phyloP scores from a whole-genome alignment of 148 eudicot species.

The Dysphania ambrosioides region DNA sequence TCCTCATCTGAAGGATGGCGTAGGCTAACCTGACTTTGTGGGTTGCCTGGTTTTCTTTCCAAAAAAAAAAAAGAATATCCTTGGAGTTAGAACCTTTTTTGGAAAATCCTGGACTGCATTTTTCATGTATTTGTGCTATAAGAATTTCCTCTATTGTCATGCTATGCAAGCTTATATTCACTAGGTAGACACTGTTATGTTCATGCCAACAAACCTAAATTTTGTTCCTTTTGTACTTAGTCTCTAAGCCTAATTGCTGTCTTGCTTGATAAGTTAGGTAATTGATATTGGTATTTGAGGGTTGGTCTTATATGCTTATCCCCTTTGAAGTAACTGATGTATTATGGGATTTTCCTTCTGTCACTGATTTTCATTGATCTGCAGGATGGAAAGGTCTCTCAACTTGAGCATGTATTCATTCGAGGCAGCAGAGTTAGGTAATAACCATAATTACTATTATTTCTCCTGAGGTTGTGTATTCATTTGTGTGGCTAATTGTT shows the following conservation, averaged over 20 bases:
- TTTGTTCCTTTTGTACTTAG: background rate
- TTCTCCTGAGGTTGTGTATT: background rate
- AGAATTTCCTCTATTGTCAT: background rate
- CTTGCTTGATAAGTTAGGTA: too few relatives aligned
- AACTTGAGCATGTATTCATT: constrained; percentile 93
- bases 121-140: background rate
- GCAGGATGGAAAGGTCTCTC: constrained; percentile 95
- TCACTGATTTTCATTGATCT: constrained; percentile 20
- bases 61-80: too few relatives aligned
- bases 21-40: too few relatives aligned
- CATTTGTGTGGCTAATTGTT: background rate
- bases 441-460: background rate
- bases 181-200: background rate
- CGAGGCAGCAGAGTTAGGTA: constrained; percentile 98
- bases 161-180: background rate
- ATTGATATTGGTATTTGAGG: too few relatives aligned
- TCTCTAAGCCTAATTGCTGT: too few relatives aligned
- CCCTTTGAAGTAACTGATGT: background rate
- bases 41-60: too few relatives aligned
- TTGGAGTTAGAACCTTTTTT: too few relatives aligned
- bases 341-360: background rate
- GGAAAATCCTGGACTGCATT: background rate
- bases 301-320: background rate
- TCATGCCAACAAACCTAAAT: background rate
- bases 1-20: too few relatives aligned